Conservation (phyloP, 805 yeast species). For the Aciculoconidium aculeatum region DNA sequence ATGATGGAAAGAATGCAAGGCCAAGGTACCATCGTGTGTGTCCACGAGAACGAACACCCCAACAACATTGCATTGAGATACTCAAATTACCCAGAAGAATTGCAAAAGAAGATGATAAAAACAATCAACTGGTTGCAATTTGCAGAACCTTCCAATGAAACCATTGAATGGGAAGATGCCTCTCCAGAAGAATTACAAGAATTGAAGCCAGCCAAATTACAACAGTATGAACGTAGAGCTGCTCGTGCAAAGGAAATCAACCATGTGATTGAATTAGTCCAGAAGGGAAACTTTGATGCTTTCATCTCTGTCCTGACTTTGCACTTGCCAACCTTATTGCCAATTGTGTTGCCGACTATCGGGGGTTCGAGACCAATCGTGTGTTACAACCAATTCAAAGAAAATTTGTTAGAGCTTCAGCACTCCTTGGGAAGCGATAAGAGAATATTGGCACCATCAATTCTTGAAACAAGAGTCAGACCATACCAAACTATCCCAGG, state of each 20-base stretch:
- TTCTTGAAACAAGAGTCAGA: slow-evolving; percentile 76
- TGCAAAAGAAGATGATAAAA: slow-evolving; percentile 51
- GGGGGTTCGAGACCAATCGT: slow-evolving; percentile 88
- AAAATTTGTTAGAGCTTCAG: slow-evolving; percentile 67
- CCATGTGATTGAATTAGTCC: slow-evolving; percentile 45
- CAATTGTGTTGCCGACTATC: slow-evolving; percentile 53
- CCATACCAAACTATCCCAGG: slow-evolving; percentile 92
- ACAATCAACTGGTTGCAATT: slow-evolving; percentile 75
- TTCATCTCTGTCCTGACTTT: slow-evolving; percentile 69
- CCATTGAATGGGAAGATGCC: slow-evolving; percentile 40
- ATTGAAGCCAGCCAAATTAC: slow-evolving; percentile 53
- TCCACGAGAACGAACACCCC: slow-evolving; percentile 93
- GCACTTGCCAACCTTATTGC: slow-evolving; percentile 59
- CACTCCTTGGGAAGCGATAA: slow-evolving; percentile 61
- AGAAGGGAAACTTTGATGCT: slow-evolving; percentile 61
- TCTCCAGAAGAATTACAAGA: slow-evolving; percentile 48
- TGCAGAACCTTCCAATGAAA: slow-evolving; percentile 66
- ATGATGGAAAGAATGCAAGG: slow-evolving; percentile 91
- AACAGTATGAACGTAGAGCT: slow-evolving; percentile 62
- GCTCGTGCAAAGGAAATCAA: slow-evolving; percentile 50
- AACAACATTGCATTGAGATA: slow-evolving; percentile 66
- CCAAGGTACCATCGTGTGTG: slow-evolving; percentile 55
- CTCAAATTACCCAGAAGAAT: slow-evolving; percentile 55
- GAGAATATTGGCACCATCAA: slow-evolving; percentile 74
- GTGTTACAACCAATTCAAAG: slow-evolving; percentile 76